phyloP scores from a whole-genome alignment of 805 yeast species.

The Maudiozyma serrabonitensis region DNA sequence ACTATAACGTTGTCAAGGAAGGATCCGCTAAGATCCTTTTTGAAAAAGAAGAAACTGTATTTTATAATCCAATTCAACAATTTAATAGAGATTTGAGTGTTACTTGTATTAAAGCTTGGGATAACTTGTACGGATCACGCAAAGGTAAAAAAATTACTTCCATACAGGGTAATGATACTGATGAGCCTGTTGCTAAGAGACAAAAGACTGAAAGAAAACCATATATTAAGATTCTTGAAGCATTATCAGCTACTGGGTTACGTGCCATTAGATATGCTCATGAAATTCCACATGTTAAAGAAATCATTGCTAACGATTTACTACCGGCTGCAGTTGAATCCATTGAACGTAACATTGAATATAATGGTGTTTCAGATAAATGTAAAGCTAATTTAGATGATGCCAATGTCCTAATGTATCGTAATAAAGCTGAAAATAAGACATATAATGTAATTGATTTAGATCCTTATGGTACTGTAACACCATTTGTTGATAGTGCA shows the following conservation, averaged over 20 bases:
- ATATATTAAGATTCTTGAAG: slow-evolving; percentile 70
- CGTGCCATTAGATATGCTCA: slow-evolving; percentile 89
- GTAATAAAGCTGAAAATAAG: slow-evolving; percentile 31
- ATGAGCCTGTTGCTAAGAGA: slow-evolving; percentile 7
- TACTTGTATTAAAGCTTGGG: slow-evolving; percentile 80
- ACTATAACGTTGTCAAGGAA: slow-evolving; percentile 44
- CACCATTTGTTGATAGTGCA: slow-evolving; percentile 92
- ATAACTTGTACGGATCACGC: slow-evolving; percentile 42
- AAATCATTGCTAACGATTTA: slow-evolving; percentile 83
- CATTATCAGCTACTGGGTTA: slow-evolving; percentile 88
- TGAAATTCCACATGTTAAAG: slow-evolving; percentile 70
- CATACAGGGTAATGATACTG: slow-evolving; percentile 12
- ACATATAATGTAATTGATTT: slow-evolving; percentile 80
- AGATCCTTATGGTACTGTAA: slow-evolving; percentile 96
- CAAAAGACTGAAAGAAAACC: slow-evolving; percentile 31
- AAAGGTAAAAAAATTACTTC: slow-evolving; percentile 11
- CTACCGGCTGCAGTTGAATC: slow-evolving; percentile 76
- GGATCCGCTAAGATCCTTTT: slow-evolving; percentile 79
- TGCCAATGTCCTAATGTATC: slow-evolving; percentile 77
- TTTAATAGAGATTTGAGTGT: slow-evolving; percentile 89
- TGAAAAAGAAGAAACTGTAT: slow-evolving; percentile 75
- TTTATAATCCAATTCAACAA: slow-evolving; percentile 94
- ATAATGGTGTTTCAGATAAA: slow-evolving; percentile 47
- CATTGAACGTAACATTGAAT: slow-evolving; percentile 59
- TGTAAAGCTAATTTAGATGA: slow-evolving; percentile 74